Evolutionary conservation across 2,329 filamentous ascomycete species (phyloP).

Genomic region (Trichoderma pleuroti): DNA sequence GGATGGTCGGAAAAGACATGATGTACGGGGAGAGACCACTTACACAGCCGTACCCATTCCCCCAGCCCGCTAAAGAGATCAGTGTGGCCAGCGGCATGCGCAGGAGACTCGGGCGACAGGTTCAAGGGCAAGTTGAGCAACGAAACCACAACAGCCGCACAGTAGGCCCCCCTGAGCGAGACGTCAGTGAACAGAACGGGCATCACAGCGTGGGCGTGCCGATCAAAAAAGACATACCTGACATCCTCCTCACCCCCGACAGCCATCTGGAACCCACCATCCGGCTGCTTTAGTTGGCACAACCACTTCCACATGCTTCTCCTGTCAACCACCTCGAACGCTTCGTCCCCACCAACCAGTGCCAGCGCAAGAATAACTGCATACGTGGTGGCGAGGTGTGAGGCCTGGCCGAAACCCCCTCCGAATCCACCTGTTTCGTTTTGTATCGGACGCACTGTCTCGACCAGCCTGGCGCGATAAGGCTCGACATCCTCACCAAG

Average conservation of each 20-base stretch:
- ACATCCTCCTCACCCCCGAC: conserved; percentile 89
- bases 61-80: conserved; percentile 68
- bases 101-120: conserved; percentile 69
- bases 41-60: conserved; percentile 78
- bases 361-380: conserved; percentile 75
- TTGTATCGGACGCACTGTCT: conserved; percentile 77
- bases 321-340: conserved; percentile 74
- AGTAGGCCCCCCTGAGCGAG: conserved; percentile 74
- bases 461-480: conserved; percentile 66
- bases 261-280: conserved; percentile 87
- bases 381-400: conserved; percentile 87
- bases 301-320: conserved; percentile 89
- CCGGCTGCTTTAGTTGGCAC: conserved; percentile 75
- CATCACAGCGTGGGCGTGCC: conserved; percentile 21
- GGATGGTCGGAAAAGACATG: conserved; percentile 23
- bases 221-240: conserved; percentile 51
- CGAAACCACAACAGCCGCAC: conserved; percentile 78
- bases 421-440: conserved; percentile 83
- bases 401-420: conserved; percentile 85
- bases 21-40: conserved; percentile 36
- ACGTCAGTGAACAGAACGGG: conserved; percentile 21
- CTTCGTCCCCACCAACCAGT: conserved; percentile 71
- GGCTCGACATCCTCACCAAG: conserved; percentile 69
- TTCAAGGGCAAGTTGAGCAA: conserved; percentile 79
- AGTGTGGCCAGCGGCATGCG: conserved; percentile 57